phyloP scores from a whole-genome alignment of 2,329 filamentous ascomycete genomes.

The Paraphaeosphaeria minitans region DNA sequence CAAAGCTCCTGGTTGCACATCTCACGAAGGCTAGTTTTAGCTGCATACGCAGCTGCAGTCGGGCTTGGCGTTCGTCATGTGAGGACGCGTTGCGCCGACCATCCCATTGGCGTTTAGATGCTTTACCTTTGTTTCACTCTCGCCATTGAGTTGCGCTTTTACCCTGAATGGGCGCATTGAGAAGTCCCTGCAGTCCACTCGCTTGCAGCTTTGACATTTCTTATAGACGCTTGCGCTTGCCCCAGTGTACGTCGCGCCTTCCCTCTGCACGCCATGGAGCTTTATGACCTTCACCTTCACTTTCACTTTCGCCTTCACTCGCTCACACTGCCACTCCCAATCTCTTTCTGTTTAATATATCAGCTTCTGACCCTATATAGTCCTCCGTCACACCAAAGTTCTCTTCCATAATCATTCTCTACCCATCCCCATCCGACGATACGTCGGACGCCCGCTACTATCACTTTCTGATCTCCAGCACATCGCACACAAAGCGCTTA shows the following conservation, averaged over 20 bases:
- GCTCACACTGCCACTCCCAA: not conserved
- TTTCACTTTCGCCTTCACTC: not conserved
- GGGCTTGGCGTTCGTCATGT: slow-evolving; percentile 10
- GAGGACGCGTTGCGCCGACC: slow-evolving; percentile 5
- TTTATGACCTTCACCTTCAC: not conserved
- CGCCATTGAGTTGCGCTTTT: not conserved
- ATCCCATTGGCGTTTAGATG: not conserved
- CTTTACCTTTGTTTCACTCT: not conserved
- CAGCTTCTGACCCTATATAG: not conserved
- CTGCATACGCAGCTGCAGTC: slow-evolving; percentile 2
- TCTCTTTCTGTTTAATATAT: not conserved
- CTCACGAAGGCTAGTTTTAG: slow-evolving; percentile 1
- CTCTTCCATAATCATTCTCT: not conserved
- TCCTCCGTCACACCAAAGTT: not conserved
- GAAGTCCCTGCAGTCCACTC: not conserved
- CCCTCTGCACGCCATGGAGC: not conserved
- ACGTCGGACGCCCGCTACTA: not conserved
- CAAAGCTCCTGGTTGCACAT: slow-evolving; percentile 9
- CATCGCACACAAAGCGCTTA: slow-evolving; percentile 27
- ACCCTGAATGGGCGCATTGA: slow-evolving; percentile 1
- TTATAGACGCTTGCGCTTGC: not conserved
- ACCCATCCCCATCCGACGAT: not conserved
- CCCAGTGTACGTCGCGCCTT: slow-evolving; percentile 1
- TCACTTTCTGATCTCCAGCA: not conserved
- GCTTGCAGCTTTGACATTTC: not conserved